phyloP scores from a whole-genome alignment of 108 stramenopile species.

The Epithemia pelagica region DNA sequence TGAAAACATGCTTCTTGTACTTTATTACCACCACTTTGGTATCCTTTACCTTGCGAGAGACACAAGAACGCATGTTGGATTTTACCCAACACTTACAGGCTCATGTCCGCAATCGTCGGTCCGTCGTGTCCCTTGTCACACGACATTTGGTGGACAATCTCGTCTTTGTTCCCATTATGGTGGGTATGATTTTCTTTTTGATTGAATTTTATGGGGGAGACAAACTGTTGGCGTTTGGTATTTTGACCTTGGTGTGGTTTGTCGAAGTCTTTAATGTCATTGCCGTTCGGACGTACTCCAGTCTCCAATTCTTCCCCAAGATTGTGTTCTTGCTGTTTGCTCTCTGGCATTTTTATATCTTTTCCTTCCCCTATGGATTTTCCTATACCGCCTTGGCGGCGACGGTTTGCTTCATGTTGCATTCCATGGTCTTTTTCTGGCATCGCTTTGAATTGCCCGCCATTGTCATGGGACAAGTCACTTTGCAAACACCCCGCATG shows the following conservation, averaged over 20 bases:
- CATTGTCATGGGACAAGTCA: constrained; percentile 54
- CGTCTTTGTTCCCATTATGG: constrained; percentile 91
- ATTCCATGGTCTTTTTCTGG: constrained; percentile 88
- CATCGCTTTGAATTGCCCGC: constrained; percentile 89
- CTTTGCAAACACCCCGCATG: constrained; percentile 53
- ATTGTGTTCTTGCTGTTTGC: constrained; percentile 86
- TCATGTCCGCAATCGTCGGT: constrained; percentile 39
- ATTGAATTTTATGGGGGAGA: constrained; percentile 89
- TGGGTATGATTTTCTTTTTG: constrained; percentile 91
- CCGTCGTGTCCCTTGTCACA: constrained; percentile 49
- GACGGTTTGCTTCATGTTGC: constrained; percentile 64
- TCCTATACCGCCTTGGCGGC: constrained; percentile 74
- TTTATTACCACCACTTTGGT: constrained; percentile 88
- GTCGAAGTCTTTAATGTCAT: constrained; percentile 90
- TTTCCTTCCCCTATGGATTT: constrained; percentile 88
- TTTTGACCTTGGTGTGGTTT: constrained; percentile 85
- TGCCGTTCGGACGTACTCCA: constrained; percentile 49
- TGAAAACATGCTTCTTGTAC: constrained; percentile 83
- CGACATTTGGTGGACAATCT: constrained; percentile 70
- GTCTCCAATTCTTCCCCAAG: constrained; percentile 82
- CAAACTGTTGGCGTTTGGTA: constrained; percentile 83
- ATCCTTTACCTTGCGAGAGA: constrained; percentile 86
- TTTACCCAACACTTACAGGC: constrained; percentile 83
- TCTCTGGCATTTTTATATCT: constrained; percentile 91
- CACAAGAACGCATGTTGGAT: constrained; percentile 94